phyloP scores from a whole-genome alignment of 2,329 filamentous ascomycete species.

The Fusarium siculi region DNA sequence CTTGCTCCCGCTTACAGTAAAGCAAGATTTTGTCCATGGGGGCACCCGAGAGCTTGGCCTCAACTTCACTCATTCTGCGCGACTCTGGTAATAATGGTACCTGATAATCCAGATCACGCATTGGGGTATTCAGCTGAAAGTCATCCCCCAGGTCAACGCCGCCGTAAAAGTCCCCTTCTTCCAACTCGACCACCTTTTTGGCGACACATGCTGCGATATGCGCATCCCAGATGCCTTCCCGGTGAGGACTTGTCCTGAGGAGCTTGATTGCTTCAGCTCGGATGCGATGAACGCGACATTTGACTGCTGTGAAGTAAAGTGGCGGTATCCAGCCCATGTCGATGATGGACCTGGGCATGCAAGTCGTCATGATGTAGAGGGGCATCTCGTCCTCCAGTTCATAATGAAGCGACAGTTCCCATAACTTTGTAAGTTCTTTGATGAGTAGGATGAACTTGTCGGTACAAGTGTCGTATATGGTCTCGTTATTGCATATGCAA shows the following conservation, averaged over 20 bases:
- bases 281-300: slow-evolving; percentile 57
- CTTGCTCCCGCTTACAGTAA: slow-evolving; percentile 25
- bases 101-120: slow-evolving; percentile 9
- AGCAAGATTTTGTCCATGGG: slow-evolving; percentile 35
- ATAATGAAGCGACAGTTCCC: slow-evolving; percentile 9
- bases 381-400: slow-evolving; percentile 13
- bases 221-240: slow-evolving; percentile 57
- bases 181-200: slow-evolving; percentile 51
- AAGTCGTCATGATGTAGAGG: slow-evolving; percentile 21
- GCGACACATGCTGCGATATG: slow-evolving; percentile 46
- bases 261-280: slow-evolving; percentile 52
- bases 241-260: slow-evolving; percentile 45
- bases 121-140: slow-evolving; percentile 18
- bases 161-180: slow-evolving; percentile 46
- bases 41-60: slow-evolving; percentile 32
- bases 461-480: slow-evolving; percentile 51
- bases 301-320: slow-evolving; percentile 58
- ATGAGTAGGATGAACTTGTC: slow-evolving; percentile 49
- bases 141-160: slow-evolving; percentile 16
- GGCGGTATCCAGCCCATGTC: slow-evolving; percentile 59
- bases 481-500: slow-evolving; percentile 49
- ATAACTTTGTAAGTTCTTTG: slow-evolving; percentile 29
- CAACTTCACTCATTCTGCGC: slow-evolving; percentile 29
- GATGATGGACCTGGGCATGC: slow-evolving; percentile 49
- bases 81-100: slow-evolving; percentile 28